Percentiles rank a stretch among this genome's conserved stretches.
These are phyloP conservation scores for Knufia fluminis DNA, from an alignment of 2,329 filamentous ascomycete species.

Conservation along the genomic window DNA sequence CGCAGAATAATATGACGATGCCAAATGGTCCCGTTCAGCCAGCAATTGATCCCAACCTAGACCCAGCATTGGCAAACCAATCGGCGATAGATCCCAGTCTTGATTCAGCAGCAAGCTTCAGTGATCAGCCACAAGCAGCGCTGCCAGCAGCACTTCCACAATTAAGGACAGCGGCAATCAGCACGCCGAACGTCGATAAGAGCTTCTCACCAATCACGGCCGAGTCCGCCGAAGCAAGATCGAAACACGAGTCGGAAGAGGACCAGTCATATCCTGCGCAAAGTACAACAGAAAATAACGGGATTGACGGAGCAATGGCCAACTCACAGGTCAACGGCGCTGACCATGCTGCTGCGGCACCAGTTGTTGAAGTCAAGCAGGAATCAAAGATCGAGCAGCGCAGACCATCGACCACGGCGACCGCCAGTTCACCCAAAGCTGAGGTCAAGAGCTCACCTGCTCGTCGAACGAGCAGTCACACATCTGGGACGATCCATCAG, in stretches of 20 bases:
- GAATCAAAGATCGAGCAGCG: constrained; percentile 6
- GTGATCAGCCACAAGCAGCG: neutral
- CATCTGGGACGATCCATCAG: constrained; percentile 12
- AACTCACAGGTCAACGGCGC: neutral
- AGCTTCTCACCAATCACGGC: constrained; percentile 6
- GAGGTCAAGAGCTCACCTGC: constrained; percentile 11
- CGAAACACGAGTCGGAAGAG: neutral
- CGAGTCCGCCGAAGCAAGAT: neutral
- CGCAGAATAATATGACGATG: constrained; percentile 24
- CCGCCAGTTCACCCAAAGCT: constrained; percentile 8
- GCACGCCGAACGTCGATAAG: constrained; percentile 8
- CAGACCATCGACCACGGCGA: constrained; percentile 17
- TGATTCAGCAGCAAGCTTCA: constrained; percentile 1
- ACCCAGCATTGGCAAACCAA: constrained; percentile 4
- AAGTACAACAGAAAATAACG: neutral
- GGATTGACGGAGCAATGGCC: neutral
- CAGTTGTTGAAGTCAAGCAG: neutral
- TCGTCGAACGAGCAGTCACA: constrained; percentile 18
- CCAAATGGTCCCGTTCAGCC: constrained; percentile 36
- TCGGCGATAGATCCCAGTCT: neutral
- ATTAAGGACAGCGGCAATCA: neutral
- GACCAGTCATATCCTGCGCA: neutral
- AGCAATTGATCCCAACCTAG: constrained; percentile 11
- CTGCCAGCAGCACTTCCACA: constrained; percentile 2
- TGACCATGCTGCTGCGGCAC: neutral